Percentiles rank a stretch among this genome's conserved stretches.
Evolutionary conservation across 495 filamentous ascomycete genomes (phyloP).

Genomic region (Hypoxylon rickii): DNA sequence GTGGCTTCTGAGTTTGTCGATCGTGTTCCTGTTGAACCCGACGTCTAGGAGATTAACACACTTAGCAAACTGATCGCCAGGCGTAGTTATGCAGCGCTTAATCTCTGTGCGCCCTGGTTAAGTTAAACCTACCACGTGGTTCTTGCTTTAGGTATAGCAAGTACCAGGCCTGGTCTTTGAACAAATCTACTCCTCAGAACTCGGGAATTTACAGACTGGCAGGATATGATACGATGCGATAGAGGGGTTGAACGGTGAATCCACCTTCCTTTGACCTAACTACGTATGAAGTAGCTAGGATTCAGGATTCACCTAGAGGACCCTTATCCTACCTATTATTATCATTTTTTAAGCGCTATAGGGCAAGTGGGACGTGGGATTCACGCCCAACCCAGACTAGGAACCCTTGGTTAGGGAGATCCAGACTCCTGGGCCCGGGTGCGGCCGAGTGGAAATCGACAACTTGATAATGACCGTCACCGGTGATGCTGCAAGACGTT

Average conservation of each 20-base stretch:
- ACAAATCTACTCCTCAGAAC: background rate
- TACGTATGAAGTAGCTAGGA: too few relatives aligned
- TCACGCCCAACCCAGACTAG: conserved; percentile 22
- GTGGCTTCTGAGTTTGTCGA: conserved; percentile 1
- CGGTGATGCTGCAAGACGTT: conserved; percentile 18
- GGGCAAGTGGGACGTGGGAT: conserved; percentile 4
- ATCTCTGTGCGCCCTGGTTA: conserved; percentile 7
- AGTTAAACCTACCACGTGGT: conserved; percentile 16
- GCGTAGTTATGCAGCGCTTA: conserved; percentile 12
- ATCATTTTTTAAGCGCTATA: conserved; percentile 10
- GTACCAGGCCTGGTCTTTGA: too few relatives aligned
- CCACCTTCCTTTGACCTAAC: background rate
- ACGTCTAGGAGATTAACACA: background rate
- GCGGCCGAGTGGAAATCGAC: conserved; percentile 5
- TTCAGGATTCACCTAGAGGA: conserved; percentile 12
- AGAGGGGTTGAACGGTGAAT: background rate
- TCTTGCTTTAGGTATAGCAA: too few relatives aligned
- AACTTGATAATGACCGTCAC: conserved; percentile 4
- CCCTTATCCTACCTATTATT: background rate
- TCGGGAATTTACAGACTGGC: background rate
- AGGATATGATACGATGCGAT: background rate
- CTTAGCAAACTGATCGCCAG: background rate
- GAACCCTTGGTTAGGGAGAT: conserved; percentile 18
- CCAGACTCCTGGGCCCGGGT: conserved; percentile 1
- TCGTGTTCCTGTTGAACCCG: conserved; percentile 7